Base-by-base conservation (phyloP, 1,284 basidiomycete species). In the Ustilago curta region DNA sequence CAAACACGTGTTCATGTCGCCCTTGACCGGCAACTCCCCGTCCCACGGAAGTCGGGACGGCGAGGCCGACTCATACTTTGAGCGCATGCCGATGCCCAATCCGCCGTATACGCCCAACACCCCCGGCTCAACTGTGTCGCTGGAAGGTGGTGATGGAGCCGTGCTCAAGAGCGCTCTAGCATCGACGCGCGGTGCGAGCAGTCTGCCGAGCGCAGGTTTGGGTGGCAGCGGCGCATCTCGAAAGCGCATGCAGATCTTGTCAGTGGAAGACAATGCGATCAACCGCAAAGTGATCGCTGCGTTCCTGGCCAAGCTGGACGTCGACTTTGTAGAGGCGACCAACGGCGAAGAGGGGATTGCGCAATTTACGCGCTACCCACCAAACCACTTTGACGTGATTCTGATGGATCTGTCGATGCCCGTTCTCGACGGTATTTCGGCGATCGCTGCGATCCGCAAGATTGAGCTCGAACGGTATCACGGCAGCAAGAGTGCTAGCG, bases 381-480 rank as follows among this genome's bases (percentile, higher is more conserved):
- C 80, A 2, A 59, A 73, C 53, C 70, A 73, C 71, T 68, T 75
- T 73, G 54, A 66, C 48, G 78, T 78, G 60, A 57, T 76, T 12
- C 59, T 80, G 27, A 78, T 97, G 79, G 95, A 97, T 85, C 87
- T 97, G 53, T 94, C 93, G 0, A 97, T 97, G 95, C 95, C 94
- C 0, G 86, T 94, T 23, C 89, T 97, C 69, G 94, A 97, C 83
- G 95, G 79, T 89, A 77, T 96, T 63, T 90, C 91, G 21, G 94
- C 95, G 8, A 94, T 94, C 0, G 87, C 88, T 1, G 90, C 91
- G 79, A 97, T 97, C 75, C 91, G 94, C 29, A 87, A 89, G 67
- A 88, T 95, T 47, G 95, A 97, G 86, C 86, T 88, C 8, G 86
- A 83, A 42, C 88, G 90, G 18, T 59, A 70, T 21, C 18, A 51